These are phyloP conservation scores for Suaeda aralocaspica DNA, from an alignment of 148 eudicot genomes.

Conservation along the genomic window DNA sequence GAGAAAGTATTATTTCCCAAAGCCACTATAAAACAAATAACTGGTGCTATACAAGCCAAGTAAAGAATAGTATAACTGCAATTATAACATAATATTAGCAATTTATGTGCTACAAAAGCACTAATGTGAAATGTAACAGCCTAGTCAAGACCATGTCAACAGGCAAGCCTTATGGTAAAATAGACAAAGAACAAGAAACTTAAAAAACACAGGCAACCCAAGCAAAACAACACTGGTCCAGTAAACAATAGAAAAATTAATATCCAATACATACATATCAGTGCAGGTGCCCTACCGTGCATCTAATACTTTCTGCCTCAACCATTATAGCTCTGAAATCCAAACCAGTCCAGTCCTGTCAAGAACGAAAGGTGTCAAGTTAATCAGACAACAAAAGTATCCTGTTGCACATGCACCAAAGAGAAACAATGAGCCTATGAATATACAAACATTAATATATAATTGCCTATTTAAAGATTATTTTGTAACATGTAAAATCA, in stretches of 20 bases:
- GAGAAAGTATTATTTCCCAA: not conserved
- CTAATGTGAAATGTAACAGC: not conserved
- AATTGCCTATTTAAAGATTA: not conserved
- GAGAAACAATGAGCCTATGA: not conserved
- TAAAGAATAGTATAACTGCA: not conserved
- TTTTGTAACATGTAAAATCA: not conserved
- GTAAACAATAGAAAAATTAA: not conserved
- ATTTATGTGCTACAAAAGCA: too few relatives aligned
- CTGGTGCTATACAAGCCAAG: not conserved
- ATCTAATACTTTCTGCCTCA: slow-evolving; percentile 94
- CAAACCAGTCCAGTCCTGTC: slow-evolving; percentile 97
- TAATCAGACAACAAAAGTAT: not conserved
- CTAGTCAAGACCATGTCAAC: not conserved
- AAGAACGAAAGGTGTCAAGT: slow-evolving; percentile 1
- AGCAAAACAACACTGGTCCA: not conserved
- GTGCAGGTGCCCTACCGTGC: slow-evolving; percentile 54
- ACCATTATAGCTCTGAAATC: slow-evolving; percentile 80
- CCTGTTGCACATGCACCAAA: not conserved
- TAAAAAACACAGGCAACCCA: not conserved
- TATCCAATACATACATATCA: not conserved
- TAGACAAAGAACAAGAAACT: not conserved
- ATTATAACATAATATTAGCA: not conserved
- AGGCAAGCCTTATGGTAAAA: not conserved
- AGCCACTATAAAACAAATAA: too few relatives aligned
- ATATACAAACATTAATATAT: too few relatives aligned